Evolutionary conservation across 2,329 filamentous ascomycete genomes (phyloP).

Genomic region (Aaosphaeria pasadenensis): DNA sequence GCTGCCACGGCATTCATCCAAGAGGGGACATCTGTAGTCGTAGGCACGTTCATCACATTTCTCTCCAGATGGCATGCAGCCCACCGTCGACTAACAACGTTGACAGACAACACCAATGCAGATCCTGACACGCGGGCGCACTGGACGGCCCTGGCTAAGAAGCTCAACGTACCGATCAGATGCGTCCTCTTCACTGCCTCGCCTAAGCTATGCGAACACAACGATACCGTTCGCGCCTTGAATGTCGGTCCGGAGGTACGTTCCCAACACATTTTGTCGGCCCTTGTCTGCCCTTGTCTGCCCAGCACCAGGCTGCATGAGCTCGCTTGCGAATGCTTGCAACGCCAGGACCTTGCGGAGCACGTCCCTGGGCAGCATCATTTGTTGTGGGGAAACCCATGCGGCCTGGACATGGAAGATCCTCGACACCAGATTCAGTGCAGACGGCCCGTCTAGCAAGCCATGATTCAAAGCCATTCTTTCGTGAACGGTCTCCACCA

Average conservation of each 20-base stretch:
- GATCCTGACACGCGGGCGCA: constrained; percentile 72
- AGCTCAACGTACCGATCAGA: constrained; percentile 70
- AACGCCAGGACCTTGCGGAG: background rate
- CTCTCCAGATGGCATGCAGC: background rate
- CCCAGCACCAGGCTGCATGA: no score
- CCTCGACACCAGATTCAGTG: background rate
- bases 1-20: constrained; percentile 64
- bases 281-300: no score
- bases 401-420: background rate
- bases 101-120: constrained; percentile 89
- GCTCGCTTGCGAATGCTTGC: no score
- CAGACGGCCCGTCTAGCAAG: background rate
- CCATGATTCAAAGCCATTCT: background rate
- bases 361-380: no score
- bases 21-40: constrained; percentile 65
- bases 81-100: constrained; percentile 1
- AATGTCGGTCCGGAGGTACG: constrained; percentile 37
- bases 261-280: constrained; percentile 3
- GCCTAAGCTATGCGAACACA: constrained; percentile 72
- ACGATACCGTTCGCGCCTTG: constrained; percentile 77
- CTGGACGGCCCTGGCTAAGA: constrained; percentile 74
- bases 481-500: background rate
- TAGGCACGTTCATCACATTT: constrained; percentile 61
- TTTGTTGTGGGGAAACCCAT: no score
- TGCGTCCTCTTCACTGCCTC: constrained; percentile 82